These are phyloP conservation scores for Auricularia sp. DNA, from an alignment of 768 basidiomycete genomes.

Conservation along the genomic window DNA sequence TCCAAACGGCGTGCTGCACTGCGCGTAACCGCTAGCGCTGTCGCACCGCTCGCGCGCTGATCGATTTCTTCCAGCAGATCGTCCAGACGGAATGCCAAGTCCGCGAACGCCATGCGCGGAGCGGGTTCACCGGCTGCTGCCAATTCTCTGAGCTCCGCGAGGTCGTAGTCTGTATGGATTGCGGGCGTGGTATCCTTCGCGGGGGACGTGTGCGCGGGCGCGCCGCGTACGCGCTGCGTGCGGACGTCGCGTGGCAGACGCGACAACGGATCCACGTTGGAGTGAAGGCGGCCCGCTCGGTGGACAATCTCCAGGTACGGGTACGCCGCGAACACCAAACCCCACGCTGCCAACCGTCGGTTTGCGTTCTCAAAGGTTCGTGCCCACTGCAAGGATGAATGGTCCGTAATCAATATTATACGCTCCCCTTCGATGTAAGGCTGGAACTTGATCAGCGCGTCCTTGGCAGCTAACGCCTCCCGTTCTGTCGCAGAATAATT, in stretches of 20 bases:
- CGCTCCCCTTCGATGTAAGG: conserved; percentile 13
- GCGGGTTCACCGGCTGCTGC: neutral
- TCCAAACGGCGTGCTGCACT: no score
- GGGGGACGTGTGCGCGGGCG: neutral
- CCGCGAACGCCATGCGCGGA: neutral
- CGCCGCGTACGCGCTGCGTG: neutral
- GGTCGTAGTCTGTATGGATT: neutral
- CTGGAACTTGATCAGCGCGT: conserved; percentile 11
- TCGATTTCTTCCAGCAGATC: neutral
- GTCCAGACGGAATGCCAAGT: neutral
- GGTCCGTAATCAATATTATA: conserved; percentile 8
- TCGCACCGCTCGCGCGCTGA: neutral
- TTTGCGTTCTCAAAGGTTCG: conserved; percentile 11
- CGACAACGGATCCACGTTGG: conserved; percentile 11
- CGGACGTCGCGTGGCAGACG: neutral
- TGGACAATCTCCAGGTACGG: conserved; percentile 8
- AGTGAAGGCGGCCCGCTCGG: conserved; percentile 9
- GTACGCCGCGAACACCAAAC: conserved; percentile 8
- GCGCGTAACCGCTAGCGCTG: neutral
- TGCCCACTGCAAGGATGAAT: conserved; percentile 9
- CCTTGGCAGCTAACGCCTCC: conserved; percentile 10
- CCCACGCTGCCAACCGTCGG: conserved; percentile 6
- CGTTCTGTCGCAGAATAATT: conserved; percentile 12
- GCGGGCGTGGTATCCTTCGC: neutral
- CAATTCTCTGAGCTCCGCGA: neutral